Evolutionary conservation across 2,329 filamentous ascomycete genomes (phyloP).

Genomic region (Kalmusia sp.): DNA sequence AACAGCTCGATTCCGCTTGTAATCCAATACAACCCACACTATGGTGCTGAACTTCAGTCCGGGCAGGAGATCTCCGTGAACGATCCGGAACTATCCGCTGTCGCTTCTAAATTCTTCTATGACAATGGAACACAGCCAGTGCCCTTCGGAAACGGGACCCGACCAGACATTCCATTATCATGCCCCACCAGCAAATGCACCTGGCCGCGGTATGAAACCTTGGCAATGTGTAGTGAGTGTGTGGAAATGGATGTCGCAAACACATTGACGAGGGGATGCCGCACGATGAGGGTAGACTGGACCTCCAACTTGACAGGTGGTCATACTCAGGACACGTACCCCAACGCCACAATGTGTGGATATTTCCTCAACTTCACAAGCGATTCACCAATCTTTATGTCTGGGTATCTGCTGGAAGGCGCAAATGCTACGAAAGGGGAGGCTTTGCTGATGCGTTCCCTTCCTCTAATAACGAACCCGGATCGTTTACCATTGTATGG

Average conservation of each 20-base stretch:
- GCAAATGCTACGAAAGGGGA: conserved; percentile 13
- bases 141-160: conserved; percentile 27
- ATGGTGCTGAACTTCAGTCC: not conserved
- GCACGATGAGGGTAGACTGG: conserved; percentile 24
- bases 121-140: conserved; percentile 31
- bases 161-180: conserved; percentile 31
- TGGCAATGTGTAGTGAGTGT: conserved; percentile 35
- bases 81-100: no score
- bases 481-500: conserved; percentile 13
- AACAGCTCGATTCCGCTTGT: conserved; percentile 20
- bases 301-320: conserved; percentile 6
- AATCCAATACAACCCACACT: conserved; percentile 10
- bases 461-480: conserved; percentile 15
- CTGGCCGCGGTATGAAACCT: conserved; percentile 33
- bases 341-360: conserved; percentile 31
- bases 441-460: conserved; percentile 14
- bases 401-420: conserved; percentile 21
- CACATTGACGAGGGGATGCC: conserved; percentile 14
- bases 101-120: conserved; percentile 15
- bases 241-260: conserved; percentile 15
- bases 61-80: no score
- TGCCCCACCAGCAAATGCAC: conserved; percentile 41
- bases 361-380: conserved; percentile 33
- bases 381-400: conserved; percentile 18
- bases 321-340: conserved; percentile 1